phyloP scores from a whole-genome alignment of 495 filamentous ascomycete genomes.

The Podospora didyma region DNA sequence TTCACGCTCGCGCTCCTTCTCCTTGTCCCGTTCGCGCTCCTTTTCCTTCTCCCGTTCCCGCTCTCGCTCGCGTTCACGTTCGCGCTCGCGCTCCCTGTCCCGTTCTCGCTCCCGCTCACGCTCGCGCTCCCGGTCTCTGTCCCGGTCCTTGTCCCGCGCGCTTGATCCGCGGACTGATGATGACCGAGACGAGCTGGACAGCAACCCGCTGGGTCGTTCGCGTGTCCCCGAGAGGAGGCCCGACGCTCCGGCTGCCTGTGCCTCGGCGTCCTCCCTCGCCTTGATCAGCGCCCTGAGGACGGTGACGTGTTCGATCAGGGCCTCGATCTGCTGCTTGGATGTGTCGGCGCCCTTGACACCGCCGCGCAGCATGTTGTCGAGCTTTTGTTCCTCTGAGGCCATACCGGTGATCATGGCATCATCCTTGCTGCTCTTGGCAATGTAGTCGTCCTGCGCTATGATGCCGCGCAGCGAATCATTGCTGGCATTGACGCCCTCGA shows the following conservation, averaged over 20 bases:
- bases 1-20: constrained; percentile 22
- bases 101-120: constrained; percentile 12
- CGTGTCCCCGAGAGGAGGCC: constrained; percentile 14
- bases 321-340: constrained; percentile 30
- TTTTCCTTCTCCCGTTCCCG: constrained; percentile 1
- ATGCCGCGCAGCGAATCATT: constrained; percentile 36
- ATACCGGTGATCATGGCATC: constrained; percentile 22
- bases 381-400: constrained; percentile 32
- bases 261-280: constrained; percentile 57
- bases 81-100: constrained; percentile 11
- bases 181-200: constrained; percentile 20
- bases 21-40: constrained; percentile 14
- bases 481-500: constrained; percentile 39
- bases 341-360: constrained; percentile 41
- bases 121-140: constrained; percentile 15
- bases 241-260: constrained; percentile 40
- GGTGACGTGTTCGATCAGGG: constrained; percentile 42
- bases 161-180: constrained; percentile 26
- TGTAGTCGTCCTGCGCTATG: constrained; percentile 40
- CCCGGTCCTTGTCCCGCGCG: constrained; percentile 22
- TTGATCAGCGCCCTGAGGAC: constrained; percentile 42
- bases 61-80: constrained; percentile 42
- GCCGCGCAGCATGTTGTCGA: constrained; percentile 37
- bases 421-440: constrained; percentile 39
- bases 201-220: constrained; percentile 23